Conservation (phyloP, 2,329 filamentous ascomycete species). For the Cladobotryum protrusum region DNA sequence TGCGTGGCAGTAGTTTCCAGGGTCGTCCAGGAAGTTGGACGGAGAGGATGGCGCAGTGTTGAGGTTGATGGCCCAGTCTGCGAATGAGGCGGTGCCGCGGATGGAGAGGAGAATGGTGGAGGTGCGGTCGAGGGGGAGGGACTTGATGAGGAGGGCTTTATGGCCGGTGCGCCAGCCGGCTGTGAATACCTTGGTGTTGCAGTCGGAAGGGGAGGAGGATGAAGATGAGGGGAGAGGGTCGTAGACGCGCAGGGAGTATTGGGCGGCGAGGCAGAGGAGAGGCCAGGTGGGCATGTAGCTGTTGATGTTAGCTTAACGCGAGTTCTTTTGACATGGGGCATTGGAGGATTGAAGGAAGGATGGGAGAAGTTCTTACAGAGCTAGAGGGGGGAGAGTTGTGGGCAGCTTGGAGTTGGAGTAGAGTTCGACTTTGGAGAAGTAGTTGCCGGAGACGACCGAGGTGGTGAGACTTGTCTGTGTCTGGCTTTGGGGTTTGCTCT, state of each 20-base stretch:
- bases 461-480: constrained; percentile 13
- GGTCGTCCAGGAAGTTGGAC: constrained; percentile 67
- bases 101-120: constrained; percentile 79
- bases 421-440: constrained; percentile 70
- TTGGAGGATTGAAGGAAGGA: too few relatives aligned
- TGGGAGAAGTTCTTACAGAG: constrained; percentile 44
- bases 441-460: constrained; percentile 33
- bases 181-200: constrained; percentile 63
- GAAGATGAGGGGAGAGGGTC: constrained; percentile 62
- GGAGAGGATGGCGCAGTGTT: constrained; percentile 62
- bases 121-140: constrained; percentile 68
- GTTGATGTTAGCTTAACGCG: background rate
- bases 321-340: too few relatives aligned
- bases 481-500: constrained; percentile 21
- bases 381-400: constrained; percentile 58
- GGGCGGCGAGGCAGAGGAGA: constrained; percentile 70
- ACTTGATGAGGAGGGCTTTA: constrained; percentile 81
- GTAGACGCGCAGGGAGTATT: constrained; percentile 72
- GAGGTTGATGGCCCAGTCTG: constrained; percentile 84
- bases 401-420: constrained; percentile 75
- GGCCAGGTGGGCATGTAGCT: constrained; percentile 71
- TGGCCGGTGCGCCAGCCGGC: constrained; percentile 69
- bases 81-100: constrained; percentile 70
- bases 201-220: constrained; percentile 50
- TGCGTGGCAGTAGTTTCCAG: constrained; percentile 69